Base-by-base conservation (phyloP, 2,329 filamentous ascomycete species). In the Paecilomyces sp. region DNA sequence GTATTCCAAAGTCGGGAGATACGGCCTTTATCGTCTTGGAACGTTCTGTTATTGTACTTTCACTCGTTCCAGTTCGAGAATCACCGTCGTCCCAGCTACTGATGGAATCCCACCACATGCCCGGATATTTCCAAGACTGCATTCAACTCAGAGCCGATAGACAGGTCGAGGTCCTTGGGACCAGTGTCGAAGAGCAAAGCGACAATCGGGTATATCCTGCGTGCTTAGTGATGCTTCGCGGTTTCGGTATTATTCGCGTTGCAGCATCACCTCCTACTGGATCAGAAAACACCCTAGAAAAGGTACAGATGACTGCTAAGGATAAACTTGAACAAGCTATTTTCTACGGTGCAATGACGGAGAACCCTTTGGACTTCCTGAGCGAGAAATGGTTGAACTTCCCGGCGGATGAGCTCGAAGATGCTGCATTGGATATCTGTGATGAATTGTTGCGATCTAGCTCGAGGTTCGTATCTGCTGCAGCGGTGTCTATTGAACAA, bases 251-350 rank as follows among this genome's bases (percentile, higher is more conserved):
- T n/a, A 71, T 87, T 55, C 80, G 84, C 57, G 72, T 86, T 47
- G 76, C 77, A 56, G 77, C 79, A 13, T 69, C 70, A n/a, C 69
- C 71, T 60, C 68, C 64, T 47, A 63, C 66, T 33, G 63, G 68
- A 33, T 65, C 65, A 28, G 79, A 84, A 15, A 79, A 88, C 28
- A 86, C 71, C 8, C 67, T 72, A 54, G 77, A 78, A 52, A 71
- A 72, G 60, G 64, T 64, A 13, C 77, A 77, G 64, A 84, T 96
- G 15, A 92, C 90, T 1, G 89, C 91, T 6, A 94, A 91, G 75
- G 90, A 87, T 75, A 96, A 94, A 75, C 82, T 99, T 50, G 91
- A 97, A 70, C 92, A 99, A 76, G 92, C 92, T 2, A 89, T 97
- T 1, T 97, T 97, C 75, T 97, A 91, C 71, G 92, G 92, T 1